Evolutionary conservation across 352 stramenopile genomes (phyloP).

Genomic region (Phytophthora pisi): DNA sequence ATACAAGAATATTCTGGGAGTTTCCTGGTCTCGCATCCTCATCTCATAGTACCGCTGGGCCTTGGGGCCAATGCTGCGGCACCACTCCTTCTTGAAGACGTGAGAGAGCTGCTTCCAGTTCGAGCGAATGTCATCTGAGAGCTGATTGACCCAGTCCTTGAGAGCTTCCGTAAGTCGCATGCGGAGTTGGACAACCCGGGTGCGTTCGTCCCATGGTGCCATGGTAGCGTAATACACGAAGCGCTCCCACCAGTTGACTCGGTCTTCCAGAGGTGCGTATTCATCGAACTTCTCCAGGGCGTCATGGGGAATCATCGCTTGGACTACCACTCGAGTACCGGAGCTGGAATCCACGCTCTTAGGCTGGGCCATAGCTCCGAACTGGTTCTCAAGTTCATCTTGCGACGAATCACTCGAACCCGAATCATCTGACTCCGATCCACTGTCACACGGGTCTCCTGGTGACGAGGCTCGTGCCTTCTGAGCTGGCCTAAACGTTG

Average conservation of each 20-base stretch:
- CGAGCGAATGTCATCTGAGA: not conserved
- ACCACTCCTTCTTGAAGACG: not conserved
- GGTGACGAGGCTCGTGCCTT: no score
- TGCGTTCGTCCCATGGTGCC: slow-evolving; percentile 3
- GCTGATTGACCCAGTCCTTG: not conserved
- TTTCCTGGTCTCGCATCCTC: not conserved
- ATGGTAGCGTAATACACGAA: slow-evolving; percentile 9
- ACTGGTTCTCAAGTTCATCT: not conserved
- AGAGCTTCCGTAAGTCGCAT: not conserved
- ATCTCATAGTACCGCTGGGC: not conserved
- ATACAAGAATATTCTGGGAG: not conserved
- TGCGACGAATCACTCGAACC: no score
- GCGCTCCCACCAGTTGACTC: slow-evolving; percentile 8
- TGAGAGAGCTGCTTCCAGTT: not conserved
- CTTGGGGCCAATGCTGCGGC: not conserved
- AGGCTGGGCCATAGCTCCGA: not conserved
- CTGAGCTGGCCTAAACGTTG: no score
- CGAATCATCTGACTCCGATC: no score
- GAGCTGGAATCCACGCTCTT: not conserved
- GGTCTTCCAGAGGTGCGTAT: not conserved
- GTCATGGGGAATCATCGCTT: slow-evolving; percentile 1
- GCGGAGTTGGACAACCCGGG: not conserved
- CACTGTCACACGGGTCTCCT: no score
- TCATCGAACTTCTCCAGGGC: slow-evolving; percentile 1
- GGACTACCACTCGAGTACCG: not conserved